Conservation (phyloP, 108 stramenopile species). For the Mayamaea pseudoterrestris region DNA sequence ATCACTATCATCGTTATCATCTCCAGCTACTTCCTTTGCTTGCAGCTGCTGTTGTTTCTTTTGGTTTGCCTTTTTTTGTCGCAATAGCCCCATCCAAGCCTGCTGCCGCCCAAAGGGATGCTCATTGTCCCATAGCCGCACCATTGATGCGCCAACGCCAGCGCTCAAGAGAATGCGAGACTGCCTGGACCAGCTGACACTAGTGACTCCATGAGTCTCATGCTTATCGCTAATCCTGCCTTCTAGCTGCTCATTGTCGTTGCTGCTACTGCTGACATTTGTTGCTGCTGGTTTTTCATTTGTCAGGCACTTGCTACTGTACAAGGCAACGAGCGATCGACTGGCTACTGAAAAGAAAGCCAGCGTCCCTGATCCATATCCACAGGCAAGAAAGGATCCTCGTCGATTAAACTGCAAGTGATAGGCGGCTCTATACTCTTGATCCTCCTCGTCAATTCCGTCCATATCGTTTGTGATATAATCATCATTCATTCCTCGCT, state of each 20-base stretch:
- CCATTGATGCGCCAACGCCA: slow-evolving; percentile 26
- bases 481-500: not conserved
- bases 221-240: not conserved
- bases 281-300: not conserved
- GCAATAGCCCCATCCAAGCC: slow-evolving; percentile 6
- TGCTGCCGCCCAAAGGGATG: slow-evolving; percentile 49
- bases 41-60: not conserved
- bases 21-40: not conserved
- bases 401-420: slow-evolving; percentile 54
- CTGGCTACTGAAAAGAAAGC: slow-evolving; percentile 39
- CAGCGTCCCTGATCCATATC: slow-evolving; percentile 59
- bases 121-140: slow-evolving; percentile 54
- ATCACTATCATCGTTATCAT: not conserved
- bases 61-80: not conserved
- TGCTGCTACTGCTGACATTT: slow-evolving; percentile 1
- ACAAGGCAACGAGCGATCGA: slow-evolving; percentile 47
- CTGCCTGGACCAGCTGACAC: slow-evolving; percentile 46
- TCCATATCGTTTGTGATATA: too few species aligned
- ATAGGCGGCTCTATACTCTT: slow-evolving; percentile 52
- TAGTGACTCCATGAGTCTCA: slow-evolving; percentile 33
- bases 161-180: slow-evolving; percentile 44
- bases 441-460: slow-evolving; percentile 1
- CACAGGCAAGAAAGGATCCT: slow-evolving; percentile 52
- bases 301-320: too few species aligned
- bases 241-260: not conserved